Evolutionary conservation across 1,284 basidiomycete genomes (phyloP).

Genomic region (Sanghuangporus baumii): DNA sequence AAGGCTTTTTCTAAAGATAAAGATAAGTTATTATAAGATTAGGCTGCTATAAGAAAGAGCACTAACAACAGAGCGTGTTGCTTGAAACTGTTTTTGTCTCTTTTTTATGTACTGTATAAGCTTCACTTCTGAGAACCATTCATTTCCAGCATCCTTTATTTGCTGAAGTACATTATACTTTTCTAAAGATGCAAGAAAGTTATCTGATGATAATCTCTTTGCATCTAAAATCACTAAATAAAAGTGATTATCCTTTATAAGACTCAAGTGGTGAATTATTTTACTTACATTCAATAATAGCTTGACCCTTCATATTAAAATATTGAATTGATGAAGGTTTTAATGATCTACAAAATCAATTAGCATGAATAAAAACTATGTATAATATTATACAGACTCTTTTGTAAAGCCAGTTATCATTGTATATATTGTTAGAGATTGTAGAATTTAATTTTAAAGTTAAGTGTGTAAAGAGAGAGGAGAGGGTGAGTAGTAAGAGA

Average conservation of each 20-base stretch:
- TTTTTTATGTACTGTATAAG: neutral
- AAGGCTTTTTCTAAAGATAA: neutral
- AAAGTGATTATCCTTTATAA: neutral
- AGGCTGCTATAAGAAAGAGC: too few relatives aligned
- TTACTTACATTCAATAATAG: neutral
- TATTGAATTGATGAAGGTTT: neutral
- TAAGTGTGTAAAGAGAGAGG: too few relatives aligned
- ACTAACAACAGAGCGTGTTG: neutral
- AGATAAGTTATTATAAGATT: neutral
- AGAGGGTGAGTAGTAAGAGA: too few relatives aligned
- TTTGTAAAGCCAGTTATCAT: too few relatives aligned
- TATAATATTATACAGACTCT: too few relatives aligned
- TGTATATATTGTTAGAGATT: too few relatives aligned
- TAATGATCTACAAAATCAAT: too few relatives aligned
- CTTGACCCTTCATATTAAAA: neutral
- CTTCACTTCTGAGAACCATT: neutral
- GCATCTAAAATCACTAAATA: neutral
- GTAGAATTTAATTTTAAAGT: too few relatives aligned
- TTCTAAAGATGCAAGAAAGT: too few relatives aligned
- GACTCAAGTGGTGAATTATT: neutral
- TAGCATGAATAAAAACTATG: too few relatives aligned
- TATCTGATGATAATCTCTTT: too few relatives aligned
- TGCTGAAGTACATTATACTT: neutral
- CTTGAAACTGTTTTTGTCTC: neutral
- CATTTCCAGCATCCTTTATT: neutral